Conservation (phyloP, 2,329 filamentous ascomycete genomes). For the Colletotrichum sp. region DNA sequence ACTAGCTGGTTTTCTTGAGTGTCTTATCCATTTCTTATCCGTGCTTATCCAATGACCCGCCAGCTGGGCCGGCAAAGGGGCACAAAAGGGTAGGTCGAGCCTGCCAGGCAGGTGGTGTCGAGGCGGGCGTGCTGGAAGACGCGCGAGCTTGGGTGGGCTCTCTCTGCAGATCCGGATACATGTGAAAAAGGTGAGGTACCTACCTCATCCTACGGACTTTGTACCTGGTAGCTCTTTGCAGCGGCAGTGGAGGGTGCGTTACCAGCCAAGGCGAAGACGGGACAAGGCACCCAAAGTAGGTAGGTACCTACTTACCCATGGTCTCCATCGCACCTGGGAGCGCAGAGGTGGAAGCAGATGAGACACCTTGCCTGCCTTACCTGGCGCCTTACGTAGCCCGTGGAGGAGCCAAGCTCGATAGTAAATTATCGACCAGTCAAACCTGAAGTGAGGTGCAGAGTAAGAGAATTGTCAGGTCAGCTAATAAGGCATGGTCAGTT, state of each 20-base stretch:
- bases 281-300: not conserved
- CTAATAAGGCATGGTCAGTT: not conserved
- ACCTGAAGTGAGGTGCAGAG: not conserved
- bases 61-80: not conserved
- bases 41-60: not conserved
- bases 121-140: not conserved
- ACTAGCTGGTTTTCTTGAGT: not conserved
- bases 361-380: not conserved
- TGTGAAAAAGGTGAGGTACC: not conserved
- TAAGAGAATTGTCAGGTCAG: not conserved
- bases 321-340: not conserved
- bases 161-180: constrained; percentile 5
- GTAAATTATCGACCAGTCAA: not conserved
- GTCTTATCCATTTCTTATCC: not conserved
- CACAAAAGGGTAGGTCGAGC: not conserved
- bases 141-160: not conserved
- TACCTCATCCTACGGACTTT: not conserved
- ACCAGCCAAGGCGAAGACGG: not conserved
- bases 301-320: not conserved
- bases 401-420: constrained; percentile 10
- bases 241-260: not conserved
- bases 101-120: not conserved
- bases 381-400: not conserved
- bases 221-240: not conserved
- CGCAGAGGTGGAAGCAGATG: not conserved